Conservation (phyloP, 805 yeast species). For the Saccharomycopsis oosterbeekiorum region DNA sequence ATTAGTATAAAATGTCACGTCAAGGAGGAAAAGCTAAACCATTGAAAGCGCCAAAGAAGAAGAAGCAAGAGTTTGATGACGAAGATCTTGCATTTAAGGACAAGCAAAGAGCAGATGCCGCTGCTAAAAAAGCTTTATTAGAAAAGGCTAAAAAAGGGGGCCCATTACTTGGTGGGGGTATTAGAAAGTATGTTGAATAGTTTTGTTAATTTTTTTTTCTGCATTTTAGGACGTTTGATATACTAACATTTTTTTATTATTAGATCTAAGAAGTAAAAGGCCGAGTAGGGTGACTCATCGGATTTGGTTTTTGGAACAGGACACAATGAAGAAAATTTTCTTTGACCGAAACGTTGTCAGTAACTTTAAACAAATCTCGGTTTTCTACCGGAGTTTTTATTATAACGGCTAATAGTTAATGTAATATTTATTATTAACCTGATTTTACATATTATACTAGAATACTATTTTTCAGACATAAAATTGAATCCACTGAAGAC, state of each 20-base stretch:
- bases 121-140: conserved; percentile 85
- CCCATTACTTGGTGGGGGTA: conserved; percentile 88
- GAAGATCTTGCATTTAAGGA: conserved; percentile 87
- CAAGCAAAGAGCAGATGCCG: conserved; percentile 90
- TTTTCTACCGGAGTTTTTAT: too few species aligned
- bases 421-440: too few species aligned
- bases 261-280: background rate
- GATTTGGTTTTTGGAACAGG: background rate
- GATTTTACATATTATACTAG: too few species aligned
- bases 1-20: conserved; percentile 8
- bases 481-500: too few species aligned
- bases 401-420: too few species aligned
- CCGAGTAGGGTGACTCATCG: background rate
- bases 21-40: conserved; percentile 28
- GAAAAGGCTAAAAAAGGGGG: conserved; percentile 83
- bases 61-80: conserved; percentile 66
- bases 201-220: background rate
- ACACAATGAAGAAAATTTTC: background rate
- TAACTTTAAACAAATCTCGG: too few species aligned
- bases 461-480: too few species aligned
- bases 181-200: conserved; percentile 53
- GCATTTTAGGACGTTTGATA: background rate
- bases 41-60: conserved; percentile 75
- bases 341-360: too few species aligned
- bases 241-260: background rate